Evolutionary conservation across 1,284 basidiomycete species (phyloP), one percentile per base, ranked within the genome.

Genomic region (Xerocomus minutiporus): DNA sequence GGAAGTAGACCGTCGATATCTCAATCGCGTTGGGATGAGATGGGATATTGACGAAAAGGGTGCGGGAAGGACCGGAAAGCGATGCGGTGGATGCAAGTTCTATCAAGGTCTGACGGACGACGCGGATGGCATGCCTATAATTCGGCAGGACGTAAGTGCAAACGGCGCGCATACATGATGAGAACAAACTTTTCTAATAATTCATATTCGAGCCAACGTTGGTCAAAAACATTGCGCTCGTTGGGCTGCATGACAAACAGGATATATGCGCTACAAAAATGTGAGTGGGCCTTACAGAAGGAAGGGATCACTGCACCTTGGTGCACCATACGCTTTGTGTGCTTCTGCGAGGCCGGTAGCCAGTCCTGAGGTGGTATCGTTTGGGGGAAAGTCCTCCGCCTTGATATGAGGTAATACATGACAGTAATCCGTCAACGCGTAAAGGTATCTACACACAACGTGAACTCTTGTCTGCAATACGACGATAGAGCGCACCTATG

Each of bases 181-280:
- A 31, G 25, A 26, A 36, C 34, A 9, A 66, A 91, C 87, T 71
- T 78, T 61, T 92, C 83, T 0, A 92, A 69, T 0, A 98, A 75
- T 57, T 91, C 84, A 60, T 93, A 96, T 70, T 98, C 93, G 13
- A 99, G 71, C 72, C 82, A 84, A 5, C 88, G 80, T 69, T 99
- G 97, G 66, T 99, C 96, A 66, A 98, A 99, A 0, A 96, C 82
- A 67, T 99, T 99, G n/a, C 95, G 79, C 69, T 99, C 97, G 26
- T 83, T 81, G 8, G 84, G 80, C 65, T 97, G 95, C 0, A 93
- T 84, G 5, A 98, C 91, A 61, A 98, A 94, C 2, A 99, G 76
- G 17, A 99, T 81, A 42, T 74, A 74, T 8, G 90, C 75, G n/a
- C 86, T 89, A 51, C 7, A 49, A 32, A 39, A 15, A 43, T 12